phyloP scores from a whole-genome alignment of 345 rosid genomes.

The Camelina hispida region DNA sequence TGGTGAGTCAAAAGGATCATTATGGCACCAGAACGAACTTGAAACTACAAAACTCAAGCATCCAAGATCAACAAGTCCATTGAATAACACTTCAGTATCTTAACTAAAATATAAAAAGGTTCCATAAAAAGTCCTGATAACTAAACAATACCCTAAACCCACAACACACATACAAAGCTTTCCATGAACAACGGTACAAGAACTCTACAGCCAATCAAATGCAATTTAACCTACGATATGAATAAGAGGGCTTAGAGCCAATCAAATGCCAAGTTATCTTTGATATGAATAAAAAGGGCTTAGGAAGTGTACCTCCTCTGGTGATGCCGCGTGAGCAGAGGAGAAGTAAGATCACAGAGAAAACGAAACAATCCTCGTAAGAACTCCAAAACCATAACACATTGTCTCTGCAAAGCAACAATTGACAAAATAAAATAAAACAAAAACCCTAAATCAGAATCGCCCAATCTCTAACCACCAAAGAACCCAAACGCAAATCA shows the following conservation, averaged over 20 bases:
- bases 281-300: neutral
- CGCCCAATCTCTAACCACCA: slow-evolving; percentile 18
- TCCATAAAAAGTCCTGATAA: slow-evolving; percentile 20
- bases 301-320: slow-evolving; percentile 28
- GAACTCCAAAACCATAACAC: slow-evolving; percentile 32
- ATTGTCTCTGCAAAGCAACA: slow-evolving; percentile 43
- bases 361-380: slow-evolving; percentile 8
- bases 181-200: neutral
- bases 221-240: neutral
- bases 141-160: neutral
- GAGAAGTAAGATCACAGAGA: slow-evolving; percentile 29
- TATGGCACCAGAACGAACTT: slow-evolving; percentile 2
- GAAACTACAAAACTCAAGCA: slow-evolving; percentile 15
- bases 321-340: slow-evolving; percentile 18
- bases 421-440: neutral
- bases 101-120: neutral
- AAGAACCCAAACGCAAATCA: slow-evolving; percentile 25
- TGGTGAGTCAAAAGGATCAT: neutral
- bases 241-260: slow-evolving; percentile 3
- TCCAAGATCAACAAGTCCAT: neutral
- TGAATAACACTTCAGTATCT: neutral
- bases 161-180: neutral
- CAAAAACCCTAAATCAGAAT: slow-evolving; percentile 54
- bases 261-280: slow-evolving; percentile 11
- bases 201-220: neutral